These are phyloP conservation scores for Venturia asperata DNA, from an alignment of 2,329 filamentous ascomycete species.

Conservation along the genomic window DNA sequence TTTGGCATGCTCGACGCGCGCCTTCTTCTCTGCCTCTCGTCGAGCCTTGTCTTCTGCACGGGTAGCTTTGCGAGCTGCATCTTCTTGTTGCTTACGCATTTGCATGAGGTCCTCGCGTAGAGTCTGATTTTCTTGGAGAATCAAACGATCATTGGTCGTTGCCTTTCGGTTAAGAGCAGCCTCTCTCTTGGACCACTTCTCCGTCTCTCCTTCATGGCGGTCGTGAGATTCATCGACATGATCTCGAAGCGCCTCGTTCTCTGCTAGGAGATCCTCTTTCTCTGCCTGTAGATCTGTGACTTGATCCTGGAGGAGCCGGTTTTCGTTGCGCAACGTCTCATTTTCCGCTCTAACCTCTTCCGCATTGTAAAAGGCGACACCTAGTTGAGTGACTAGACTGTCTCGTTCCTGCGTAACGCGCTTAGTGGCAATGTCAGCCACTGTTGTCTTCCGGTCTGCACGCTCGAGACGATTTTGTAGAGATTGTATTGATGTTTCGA, in stretches of 20 bases:
- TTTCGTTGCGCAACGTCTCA: slow-evolving; percentile 30
- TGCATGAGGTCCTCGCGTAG: slow-evolving; percentile 24
- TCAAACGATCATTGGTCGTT: slow-evolving; percentile 13
- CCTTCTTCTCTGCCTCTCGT: slow-evolving; percentile 28
- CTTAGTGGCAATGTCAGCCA: slow-evolving; percentile 57
- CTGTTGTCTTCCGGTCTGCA: slow-evolving; percentile 53
- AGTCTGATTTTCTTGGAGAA: slow-evolving; percentile 20
- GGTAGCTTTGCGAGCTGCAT: slow-evolving; percentile 31
- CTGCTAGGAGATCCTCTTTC: slow-evolving; percentile 13
- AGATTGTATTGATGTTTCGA: slow-evolving; percentile 54
- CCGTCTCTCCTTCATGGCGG: slow-evolving; percentile 20
- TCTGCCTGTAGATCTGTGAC: slow-evolving; percentile 22
- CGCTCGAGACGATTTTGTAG: slow-evolving; percentile 57
- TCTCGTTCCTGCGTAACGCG: slow-evolving; percentile 58
- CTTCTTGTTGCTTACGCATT: slow-evolving; percentile 31
- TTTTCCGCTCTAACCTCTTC: slow-evolving; percentile 44
- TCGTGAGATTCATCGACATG: slow-evolving; percentile 17
- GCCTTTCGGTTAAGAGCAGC: slow-evolving; percentile 18
- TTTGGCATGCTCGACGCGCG: slow-evolving; percentile 40
- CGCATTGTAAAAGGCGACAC: slow-evolving; percentile 53
- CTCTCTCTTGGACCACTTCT: slow-evolving; percentile 14
- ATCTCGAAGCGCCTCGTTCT: slow-evolving; percentile 19
- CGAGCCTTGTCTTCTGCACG: slow-evolving; percentile 31
- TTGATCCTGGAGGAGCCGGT: slow-evolving; percentile 25
- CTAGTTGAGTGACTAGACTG: slow-evolving; percentile 55